Base-by-base conservation (phyloP, 1,284 basidiomycete species). In the Boletellus dicymbophilus region DNA sequence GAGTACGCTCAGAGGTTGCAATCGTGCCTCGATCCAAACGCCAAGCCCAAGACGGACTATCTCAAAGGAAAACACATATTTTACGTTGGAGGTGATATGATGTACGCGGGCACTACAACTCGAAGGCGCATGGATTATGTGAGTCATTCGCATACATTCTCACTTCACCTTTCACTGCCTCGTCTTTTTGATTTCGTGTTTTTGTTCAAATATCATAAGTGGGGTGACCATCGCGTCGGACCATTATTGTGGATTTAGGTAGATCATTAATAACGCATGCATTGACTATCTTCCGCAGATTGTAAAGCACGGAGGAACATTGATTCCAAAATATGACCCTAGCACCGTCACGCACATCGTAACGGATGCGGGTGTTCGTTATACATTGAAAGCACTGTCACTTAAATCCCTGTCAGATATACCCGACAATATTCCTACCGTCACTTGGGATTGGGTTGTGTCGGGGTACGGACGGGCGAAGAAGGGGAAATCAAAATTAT, bases 371-470 rank as follows among this genome's bases (percentile, higher is more conserved):
- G 62, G 60, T 8, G 34, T 57, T 53, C 48, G 72, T 57, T 34
- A 62, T 68, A 59, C 75, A 50, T 43, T 83, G 60, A 41, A 63
- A 67, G 52, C 62, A 6, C 52, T 73, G 13, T 77, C 77, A 1
- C 54, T 86, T 16, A 77, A 73, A 55, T 72, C 60, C 5, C 57
- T 85, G 10, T 65, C 63, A 7, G 75, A 85, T 8, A 82, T 88
- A 40, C 85, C 86, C 1, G 61, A 74, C 20, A 69, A 78, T 42
- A 82, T 88, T 16, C 82, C 82, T 5, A 83, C 79, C 12, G 72
- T 88, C 20, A 78, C 58, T 18, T 88, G 85, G 85, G 58, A 57
- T 11, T 88, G 85, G 85, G 69, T 85, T 13, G 55, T 73, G 6
- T 62, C 67, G 3, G 57, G 60, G 15, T 53, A 54, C 13, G 28